These are phyloP conservation scores for Cryptosporidium sp. DNA, from an alignment of 169 alveolate genomes.

Conservation along the genomic window DNA sequence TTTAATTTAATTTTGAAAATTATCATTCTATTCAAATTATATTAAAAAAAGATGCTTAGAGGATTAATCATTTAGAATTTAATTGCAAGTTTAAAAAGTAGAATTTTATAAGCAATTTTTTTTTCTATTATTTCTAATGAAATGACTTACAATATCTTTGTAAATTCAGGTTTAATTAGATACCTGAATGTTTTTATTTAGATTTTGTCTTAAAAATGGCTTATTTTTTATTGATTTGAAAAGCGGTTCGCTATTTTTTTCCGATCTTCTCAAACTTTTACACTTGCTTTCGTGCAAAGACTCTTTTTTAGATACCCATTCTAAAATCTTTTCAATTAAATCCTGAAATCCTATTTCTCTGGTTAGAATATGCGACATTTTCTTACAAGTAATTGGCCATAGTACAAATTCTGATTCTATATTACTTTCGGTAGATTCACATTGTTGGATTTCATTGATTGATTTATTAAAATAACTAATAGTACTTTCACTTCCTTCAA, in stretches of 20 bases:
- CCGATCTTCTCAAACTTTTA: slow-evolving; percentile 1
- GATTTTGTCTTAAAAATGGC: not conserved
- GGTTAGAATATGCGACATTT: slow-evolving; percentile 68
- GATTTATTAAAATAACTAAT: not conserved
- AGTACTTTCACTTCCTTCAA: slow-evolving; percentile 60
- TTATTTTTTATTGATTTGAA: slow-evolving; percentile 16
- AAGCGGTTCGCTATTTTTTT: not conserved
- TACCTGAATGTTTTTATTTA: slow-evolving; percentile 5
- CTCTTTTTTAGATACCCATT: slow-evolving; percentile 49
- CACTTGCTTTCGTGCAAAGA: slow-evolving; percentile 6
- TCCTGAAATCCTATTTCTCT: slow-evolving; percentile 67
- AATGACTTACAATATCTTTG: too few species aligned
- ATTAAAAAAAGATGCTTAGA: too few species aligned
- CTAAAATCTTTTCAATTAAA: slow-evolving; percentile 15
- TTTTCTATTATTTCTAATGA: not conserved
- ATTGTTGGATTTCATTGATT: not conserved
- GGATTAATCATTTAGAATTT: too few species aligned
- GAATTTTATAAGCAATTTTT: not conserved
- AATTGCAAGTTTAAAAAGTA: too few species aligned
- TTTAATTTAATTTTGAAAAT: not conserved
- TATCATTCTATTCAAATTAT: not conserved
- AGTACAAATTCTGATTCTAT: slow-evolving; percentile 7
- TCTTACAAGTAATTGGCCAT: slow-evolving; percentile 69
- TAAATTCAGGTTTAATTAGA: not conserved
- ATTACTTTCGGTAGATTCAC: not conserved